Evolutionary conservation across 108 stramenopile species (phyloP).

Genomic region (Conticribra guillardii): DNA sequence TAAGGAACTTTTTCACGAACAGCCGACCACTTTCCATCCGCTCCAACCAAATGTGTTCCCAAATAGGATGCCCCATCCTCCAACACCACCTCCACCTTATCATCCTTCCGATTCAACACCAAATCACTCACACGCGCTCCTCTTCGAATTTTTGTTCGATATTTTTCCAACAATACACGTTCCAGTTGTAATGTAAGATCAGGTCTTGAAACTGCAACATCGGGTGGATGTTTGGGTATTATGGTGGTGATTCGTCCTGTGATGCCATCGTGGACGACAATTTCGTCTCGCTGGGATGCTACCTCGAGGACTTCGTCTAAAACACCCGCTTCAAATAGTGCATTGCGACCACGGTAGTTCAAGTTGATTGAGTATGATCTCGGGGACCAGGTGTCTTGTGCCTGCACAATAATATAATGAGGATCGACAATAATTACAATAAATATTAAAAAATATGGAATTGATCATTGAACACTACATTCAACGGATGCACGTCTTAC

Average conservation of each 20-base stretch:
- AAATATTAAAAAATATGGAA: not conserved
- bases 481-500: not conserved
- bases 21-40: constrained; percentile 18
- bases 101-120: not conserved
- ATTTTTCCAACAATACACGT: not conserved
- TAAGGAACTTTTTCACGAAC: constrained; percentile 7
- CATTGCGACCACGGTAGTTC: not conserved
- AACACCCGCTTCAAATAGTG: constrained; percentile 7
- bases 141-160: not conserved
- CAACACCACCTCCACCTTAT: constrained; percentile 1
- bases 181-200: constrained; percentile 2
- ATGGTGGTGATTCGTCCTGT: constrained; percentile 9
- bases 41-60: constrained; percentile 14
- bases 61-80: constrained; percentile 1
- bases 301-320: constrained; percentile 4
- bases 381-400: constrained; percentile 3
- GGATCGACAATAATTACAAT: not conserved
- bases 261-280: constrained; percentile 15
- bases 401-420: not conserved
- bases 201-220: constrained; percentile 5
- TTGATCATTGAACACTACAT: no score
- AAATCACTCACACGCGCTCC: not conserved
- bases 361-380: constrained; percentile 8
- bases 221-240: constrained; percentile 8
- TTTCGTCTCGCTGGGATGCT: not conserved